Base-by-base conservation (phyloP, 441 rosid species). In the Syzygium malaccense region DNA sequence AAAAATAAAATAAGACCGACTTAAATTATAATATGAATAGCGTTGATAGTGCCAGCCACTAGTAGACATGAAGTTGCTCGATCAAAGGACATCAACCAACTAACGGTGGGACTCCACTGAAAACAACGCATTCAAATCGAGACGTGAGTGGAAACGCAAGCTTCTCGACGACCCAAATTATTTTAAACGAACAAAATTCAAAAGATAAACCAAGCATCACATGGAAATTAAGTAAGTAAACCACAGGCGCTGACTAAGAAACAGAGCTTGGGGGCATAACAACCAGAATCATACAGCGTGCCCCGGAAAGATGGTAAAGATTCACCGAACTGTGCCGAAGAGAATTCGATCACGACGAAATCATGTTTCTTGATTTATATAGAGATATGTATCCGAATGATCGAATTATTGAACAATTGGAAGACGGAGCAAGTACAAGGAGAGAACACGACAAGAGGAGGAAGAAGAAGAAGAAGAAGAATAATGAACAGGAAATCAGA, bases 31-130 rank as follows among this genome's bases (percentile, higher is more conserved):
- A 23, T 23, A 41, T 75, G 2, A 75, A 12, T 75, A 23, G 83
- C 25, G 83, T 14, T 13, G 83, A 75, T 41, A 75, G 30, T 62
- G 85, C 85, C 80, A 57, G 71, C 89, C 87, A 84, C 78, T 41
- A 75, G 86, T 84, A 90, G 80, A 6, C 33, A 55, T 4, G 71
- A 18, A 33, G 41, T 64, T 85, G 87, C 30, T 25, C 33, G 62
- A 30, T 56, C n/a, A 45, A 37, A 64, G 8, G 51, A 87, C 86
- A 19, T 41, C 49, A 88, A 75, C 90, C 85, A 30, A 30, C 92
- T 37, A 84, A 79, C 68, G 33, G 88, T 71, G 89, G 89, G 87
- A 23, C 91, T 84, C 87, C 86, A 80, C 57, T 18, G 79, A 71
- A 68, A 64, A 57, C 71, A 8, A 48, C 45, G 55, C 28, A 48